Conservation (phyloP, 2,329 filamentous ascomycete genomes). For the Plectosphaerella plurivora region DNA sequence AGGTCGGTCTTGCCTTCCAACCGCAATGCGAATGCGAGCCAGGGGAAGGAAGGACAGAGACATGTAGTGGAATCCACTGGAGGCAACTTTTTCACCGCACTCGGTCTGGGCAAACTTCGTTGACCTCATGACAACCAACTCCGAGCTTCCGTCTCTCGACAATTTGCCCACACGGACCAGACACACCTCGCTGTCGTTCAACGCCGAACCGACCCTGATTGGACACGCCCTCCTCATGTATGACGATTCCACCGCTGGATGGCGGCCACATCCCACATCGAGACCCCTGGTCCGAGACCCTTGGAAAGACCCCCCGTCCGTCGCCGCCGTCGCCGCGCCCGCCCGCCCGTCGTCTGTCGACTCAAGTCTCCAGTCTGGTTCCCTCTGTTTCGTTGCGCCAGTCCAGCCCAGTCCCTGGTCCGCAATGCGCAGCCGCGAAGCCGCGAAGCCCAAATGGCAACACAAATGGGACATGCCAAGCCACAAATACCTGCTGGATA, state of each 20-base stretch:
- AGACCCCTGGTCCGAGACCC: neutral
- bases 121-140: constrained; percentile 9
- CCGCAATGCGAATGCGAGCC: no score
- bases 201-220: neutral
- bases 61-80: no score
- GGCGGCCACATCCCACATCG: neutral
- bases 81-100: no score
- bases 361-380: no score
- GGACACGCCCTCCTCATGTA: neutral
- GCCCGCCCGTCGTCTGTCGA: no score
- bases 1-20: neutral
- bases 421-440: no score
- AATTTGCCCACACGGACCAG: neutral
- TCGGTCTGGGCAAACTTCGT: constrained; percentile 5
- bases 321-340: no score
- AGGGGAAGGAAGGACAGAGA: no score
- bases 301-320: neutral
- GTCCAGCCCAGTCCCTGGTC: neutral
- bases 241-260: neutral
- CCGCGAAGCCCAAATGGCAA: no score
- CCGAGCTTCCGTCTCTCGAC: neutral
- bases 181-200: neutral
- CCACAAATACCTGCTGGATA: no score
- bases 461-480: no score
- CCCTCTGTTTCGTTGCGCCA: neutral